Evolutionary conservation across 768 basidiomycete genomes (phyloP).

Genomic region (Baorangia bicolor): DNA sequence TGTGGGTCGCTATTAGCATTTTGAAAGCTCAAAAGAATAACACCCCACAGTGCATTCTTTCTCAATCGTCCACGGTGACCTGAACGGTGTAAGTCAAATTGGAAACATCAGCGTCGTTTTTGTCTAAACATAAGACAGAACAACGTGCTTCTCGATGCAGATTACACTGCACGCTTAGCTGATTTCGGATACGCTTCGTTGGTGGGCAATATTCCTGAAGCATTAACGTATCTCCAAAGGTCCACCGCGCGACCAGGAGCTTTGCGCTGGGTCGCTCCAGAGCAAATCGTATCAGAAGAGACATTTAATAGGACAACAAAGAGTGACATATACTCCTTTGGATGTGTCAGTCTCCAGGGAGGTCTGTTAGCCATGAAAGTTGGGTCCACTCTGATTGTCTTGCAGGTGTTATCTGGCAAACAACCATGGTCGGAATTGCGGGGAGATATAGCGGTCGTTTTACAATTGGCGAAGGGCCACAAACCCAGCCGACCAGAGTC

Average conservation of each 20-base stretch:
- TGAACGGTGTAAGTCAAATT: constrained; percentile 11
- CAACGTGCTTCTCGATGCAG: constrained; percentile 15
- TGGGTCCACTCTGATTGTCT: not conserved
- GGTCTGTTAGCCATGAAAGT: not conserved
- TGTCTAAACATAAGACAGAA: constrained; percentile 6
- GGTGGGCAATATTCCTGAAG: constrained; percentile 6
- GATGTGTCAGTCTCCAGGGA: constrained; percentile 34
- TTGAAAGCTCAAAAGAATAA: not conserved
- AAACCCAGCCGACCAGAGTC: no score
- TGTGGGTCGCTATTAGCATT: not conserved
- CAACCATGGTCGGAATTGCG: no score
- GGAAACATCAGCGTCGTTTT: no score
- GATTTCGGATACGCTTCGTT: constrained; percentile 44
- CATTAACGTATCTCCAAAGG: constrained; percentile 2
- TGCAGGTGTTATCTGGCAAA: no score
- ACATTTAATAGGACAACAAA: not conserved
- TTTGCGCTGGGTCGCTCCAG: constrained; percentile 43
- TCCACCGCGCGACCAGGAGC: constrained; percentile 33
- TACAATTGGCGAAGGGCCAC: no score
- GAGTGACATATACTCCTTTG: constrained; percentile 22
- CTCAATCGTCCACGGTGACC: constrained; percentile 17
- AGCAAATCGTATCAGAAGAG: constrained; percentile 25
- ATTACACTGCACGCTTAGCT: constrained; percentile 36
- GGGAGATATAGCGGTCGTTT: no score
- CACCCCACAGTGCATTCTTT: constrained; percentile 13